Evolutionary conservation across 495 filamentous ascomycete species (phyloP).

Genomic region (Aspergillus taichungensis): DNA sequence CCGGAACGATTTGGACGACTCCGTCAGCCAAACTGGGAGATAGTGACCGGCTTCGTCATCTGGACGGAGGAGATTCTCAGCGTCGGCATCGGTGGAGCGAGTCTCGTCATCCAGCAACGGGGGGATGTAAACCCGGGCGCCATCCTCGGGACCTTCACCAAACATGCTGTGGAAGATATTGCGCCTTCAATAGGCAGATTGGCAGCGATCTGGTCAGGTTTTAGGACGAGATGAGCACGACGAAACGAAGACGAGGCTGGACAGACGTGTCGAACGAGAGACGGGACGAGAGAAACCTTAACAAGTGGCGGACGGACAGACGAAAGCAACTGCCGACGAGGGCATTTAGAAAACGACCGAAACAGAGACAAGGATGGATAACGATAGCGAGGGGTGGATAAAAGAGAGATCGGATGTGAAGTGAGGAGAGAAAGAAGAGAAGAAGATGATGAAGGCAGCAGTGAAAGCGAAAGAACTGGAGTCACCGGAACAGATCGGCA

Average conservation of each 20-base stretch:
- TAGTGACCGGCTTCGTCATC: slow-evolving; percentile 28
- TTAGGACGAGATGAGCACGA: slow-evolving; percentile 1
- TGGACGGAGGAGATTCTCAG: slow-evolving; percentile 27
- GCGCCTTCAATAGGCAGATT: neutral
- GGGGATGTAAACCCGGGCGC: slow-evolving; percentile 25
- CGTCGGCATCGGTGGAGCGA: slow-evolving; percentile 30
- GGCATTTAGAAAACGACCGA: neutral
- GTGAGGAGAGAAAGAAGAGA: slow-evolving; percentile 7
- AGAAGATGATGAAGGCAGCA: slow-evolving; percentile 4
- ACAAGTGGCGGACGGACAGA: slow-evolving; percentile 9
- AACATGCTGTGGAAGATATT: slow-evolving; percentile 17
- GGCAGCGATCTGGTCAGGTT: slow-evolving; percentile 1
- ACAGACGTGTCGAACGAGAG: slow-evolving; percentile 1
- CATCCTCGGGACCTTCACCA: slow-evolving; percentile 28
- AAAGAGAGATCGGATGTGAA: slow-evolving; percentile 1
- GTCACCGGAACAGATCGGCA: slow-evolving; percentile 8
- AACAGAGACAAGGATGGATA: neutral
- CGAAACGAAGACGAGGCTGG: neutral
- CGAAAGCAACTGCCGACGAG: slow-evolving; percentile 1
- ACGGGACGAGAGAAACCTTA: neutral
- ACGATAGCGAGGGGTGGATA: neutral
- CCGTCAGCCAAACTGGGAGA: slow-evolving; percentile 44
- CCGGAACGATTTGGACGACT: slow-evolving; percentile 45
- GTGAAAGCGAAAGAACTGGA: slow-evolving; percentile 9
- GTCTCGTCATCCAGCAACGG: slow-evolving; percentile 30